Conservation (phyloP, 805 yeast genomes). For the Nakazawaea anatomiae region DNA sequence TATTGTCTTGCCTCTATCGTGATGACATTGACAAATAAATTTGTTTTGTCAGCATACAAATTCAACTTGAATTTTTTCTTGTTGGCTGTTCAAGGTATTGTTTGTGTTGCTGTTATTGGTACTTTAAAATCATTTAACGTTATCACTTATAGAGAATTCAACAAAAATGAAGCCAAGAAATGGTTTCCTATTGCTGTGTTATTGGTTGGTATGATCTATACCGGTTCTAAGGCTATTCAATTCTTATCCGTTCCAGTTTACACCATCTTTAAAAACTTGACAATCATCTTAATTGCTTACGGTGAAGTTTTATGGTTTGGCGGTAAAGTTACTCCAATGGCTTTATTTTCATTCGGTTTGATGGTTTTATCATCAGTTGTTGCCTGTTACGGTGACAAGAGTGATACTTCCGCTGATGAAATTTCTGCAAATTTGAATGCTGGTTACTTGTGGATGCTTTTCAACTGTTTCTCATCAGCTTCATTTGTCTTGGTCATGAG, state of each 20-base stretch:
- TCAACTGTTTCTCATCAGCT: constrained; percentile 92
- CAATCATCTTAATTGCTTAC: constrained; percentile 93
- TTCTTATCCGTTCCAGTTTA: constrained; percentile 90
- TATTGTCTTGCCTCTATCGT: constrained; percentile 93
- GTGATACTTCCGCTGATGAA: constrained; percentile 32
- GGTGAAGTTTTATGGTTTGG: constrained; percentile 98
- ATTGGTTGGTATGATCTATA: constrained; percentile 91
- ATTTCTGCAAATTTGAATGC: constrained; percentile 41
- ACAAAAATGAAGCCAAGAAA: constrained; percentile 83
- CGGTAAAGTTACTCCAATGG: constrained; percentile 85
- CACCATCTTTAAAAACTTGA: constrained; percentile 96
- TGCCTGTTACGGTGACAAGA: constrained; percentile 84
- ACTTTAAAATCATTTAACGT: constrained; percentile 68
- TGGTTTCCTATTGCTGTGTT: constrained; percentile 93
- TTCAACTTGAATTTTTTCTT: constrained; percentile 83
- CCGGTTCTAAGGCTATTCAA: constrained; percentile 92
- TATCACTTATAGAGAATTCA: constrained; percentile 82
- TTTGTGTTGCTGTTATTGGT: constrained; percentile 71
- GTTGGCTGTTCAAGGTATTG: constrained; percentile 82
- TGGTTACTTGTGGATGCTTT: constrained; percentile 96
- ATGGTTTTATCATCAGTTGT: constrained; percentile 96
- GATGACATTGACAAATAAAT: constrained; percentile 97
- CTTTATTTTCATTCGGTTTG: constrained; percentile 78
- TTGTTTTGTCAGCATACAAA: constrained; percentile 70
- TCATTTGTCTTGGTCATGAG: constrained; percentile 92